These are phyloP conservation scores for Tolypocladium amazonense DNA, from an alignment of 2,329 filamentous ascomycete genomes.

Conservation along the genomic window DNA sequence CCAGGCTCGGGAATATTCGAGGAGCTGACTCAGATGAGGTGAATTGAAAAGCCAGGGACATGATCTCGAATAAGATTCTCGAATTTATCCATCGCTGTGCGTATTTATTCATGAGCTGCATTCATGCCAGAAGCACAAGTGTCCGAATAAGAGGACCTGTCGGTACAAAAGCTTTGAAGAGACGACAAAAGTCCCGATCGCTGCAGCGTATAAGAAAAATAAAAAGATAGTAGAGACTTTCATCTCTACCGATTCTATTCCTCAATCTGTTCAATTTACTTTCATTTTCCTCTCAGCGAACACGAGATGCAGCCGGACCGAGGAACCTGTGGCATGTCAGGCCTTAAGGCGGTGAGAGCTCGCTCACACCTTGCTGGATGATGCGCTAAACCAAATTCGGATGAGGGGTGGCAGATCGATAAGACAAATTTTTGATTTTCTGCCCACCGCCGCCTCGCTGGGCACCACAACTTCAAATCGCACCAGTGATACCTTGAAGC, in stretches of 20 bases:
- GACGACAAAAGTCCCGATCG: background rate
- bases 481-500: background rate
- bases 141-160: background rate
- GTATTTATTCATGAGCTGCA: background rate
- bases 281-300: background rate
- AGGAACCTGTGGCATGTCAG: background rate
- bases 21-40: background rate
- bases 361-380: background rate
- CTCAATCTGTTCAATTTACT: background rate
- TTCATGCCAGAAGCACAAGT: background rate
- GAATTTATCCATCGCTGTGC: background rate
- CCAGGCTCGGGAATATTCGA: background rate
- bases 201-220: background rate
- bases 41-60: background rate
- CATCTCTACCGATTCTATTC: background rate
- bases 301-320: background rate
- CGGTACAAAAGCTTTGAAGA: background rate
- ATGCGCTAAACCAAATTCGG: conserved; percentile 15
- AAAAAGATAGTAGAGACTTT: background rate
- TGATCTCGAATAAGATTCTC: background rate
- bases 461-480: background rate
- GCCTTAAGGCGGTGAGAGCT: conserved; percentile 21
- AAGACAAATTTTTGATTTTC: conserved; percentile 26
- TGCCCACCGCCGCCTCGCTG: conserved; percentile 11
- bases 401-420: conserved; percentile 29